Conservation (phyloP, 768 basidiomycete genomes). For the Naganishia kalamii region DNA sequence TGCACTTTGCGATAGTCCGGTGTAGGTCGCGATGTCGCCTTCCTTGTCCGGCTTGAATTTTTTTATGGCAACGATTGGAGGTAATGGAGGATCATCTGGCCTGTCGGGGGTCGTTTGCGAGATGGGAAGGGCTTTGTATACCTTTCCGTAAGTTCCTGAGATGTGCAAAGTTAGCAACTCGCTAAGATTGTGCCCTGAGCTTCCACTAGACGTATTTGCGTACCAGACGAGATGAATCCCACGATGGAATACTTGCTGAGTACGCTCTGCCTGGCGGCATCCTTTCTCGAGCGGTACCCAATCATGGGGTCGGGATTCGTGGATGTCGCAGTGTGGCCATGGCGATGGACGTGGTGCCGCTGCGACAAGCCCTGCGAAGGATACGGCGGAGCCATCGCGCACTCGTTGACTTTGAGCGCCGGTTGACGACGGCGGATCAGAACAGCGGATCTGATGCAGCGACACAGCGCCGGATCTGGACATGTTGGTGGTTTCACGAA, state of each 20-base stretch:
- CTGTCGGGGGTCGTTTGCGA: conserved; percentile 28
- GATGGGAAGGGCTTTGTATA: conserved; percentile 71
- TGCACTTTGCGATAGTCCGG: conserved; percentile 95
- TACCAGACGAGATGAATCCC: conserved; percentile 93
- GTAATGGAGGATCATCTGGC: conserved; percentile 31
- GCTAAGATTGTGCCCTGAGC: background rate
- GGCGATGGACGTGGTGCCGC: background rate
- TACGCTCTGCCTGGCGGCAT: conserved; percentile 61
- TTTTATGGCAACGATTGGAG: conserved; percentile 80
- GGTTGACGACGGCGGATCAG: no score
- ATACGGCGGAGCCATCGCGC: background rate
- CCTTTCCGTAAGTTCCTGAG: conserved; percentile 77
- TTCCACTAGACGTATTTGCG: background rate
- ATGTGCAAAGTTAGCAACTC: background rate
- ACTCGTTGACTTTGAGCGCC: background rate
- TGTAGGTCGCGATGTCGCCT: conserved; percentile 89
- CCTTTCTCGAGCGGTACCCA: conserved; percentile 71
- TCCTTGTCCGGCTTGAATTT: conserved; percentile 99
- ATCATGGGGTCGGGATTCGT: conserved; percentile 69
- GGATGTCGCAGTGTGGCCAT: conserved; percentile 28
- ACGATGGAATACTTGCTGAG: conserved; percentile 80
- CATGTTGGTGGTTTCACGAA: no score
- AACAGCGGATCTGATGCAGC: no score
- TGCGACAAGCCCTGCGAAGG: background rate
- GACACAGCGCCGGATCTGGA: no score